Base-by-base conservation (phyloP, 495 filamentous ascomycete species). In the Penicillium canariense region DNA sequence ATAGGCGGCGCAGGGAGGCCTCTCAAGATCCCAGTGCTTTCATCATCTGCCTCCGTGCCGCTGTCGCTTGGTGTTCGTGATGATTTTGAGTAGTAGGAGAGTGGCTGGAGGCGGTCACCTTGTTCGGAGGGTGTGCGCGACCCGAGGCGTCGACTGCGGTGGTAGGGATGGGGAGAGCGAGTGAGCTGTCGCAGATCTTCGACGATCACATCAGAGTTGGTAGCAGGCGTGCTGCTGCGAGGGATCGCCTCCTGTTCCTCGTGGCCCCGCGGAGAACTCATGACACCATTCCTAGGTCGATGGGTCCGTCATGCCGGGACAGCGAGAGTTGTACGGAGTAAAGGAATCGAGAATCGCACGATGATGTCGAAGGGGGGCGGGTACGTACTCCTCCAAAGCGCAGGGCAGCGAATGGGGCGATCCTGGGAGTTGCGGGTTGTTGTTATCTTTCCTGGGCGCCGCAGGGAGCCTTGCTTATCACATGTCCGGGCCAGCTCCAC, bases 41-140 rank as follows among this genome's bases (percentile, higher is more conserved):
- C 91, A 75, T 96, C 91, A 62, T 96, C 89, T 14, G 91, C 89
- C 62, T 97, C 91, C 10, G 90, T 95, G 42, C 91, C 91, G 63
- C 90, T 94, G 48, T 96, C 90, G 70, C 90, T 94, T 11, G 81
- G 79, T 6, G 84, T 80, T 5, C 79, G 76, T n/a, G 80, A 78
- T 40, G 68, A 65, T 53, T 62, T 54, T 51, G 65, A 53, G 56
- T 63, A 56, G 42, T 53, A 50, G 27, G 68, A 62, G 49, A 46
- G 47, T 38, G 57, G 60, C 28, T 56, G 63, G 30, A 57, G 59
- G 20, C 57, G 63, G 58, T 68, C 65, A 55, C 57, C 61, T 47
- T 59, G 48, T 45, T 65, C 67, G 52, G 65, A 66, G 49, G 61
- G 60, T 10, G 62, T 61, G 12, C 59, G 51, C 26, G 64, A 61